Percentiles rank a stretch among this genome's conserved stretches.
Evolutionary conservation across 2,329 filamentous ascomycete species (phyloP).

Genomic region (Aspergillus sp.): DNA sequence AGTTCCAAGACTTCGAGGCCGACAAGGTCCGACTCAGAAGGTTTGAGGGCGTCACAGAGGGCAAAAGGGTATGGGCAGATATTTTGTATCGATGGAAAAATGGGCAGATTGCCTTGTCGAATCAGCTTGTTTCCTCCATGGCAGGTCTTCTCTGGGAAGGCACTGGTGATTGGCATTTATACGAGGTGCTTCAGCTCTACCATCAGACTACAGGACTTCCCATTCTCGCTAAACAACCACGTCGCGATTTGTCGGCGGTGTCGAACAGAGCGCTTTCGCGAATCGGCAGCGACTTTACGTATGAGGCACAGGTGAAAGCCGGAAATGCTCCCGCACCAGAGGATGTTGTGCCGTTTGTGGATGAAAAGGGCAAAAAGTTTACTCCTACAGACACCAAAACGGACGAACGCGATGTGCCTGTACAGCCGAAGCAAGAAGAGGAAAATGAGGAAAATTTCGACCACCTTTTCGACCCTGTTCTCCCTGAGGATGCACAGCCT

Average conservation of each 20-base stretch:
- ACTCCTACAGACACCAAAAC: neutral
- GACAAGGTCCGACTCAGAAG: conserved; percentile 29
- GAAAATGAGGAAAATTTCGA: conserved; percentile 29
- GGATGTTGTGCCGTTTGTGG: conserved; percentile 34
- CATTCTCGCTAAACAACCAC: conserved; percentile 29
- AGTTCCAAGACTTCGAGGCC: conserved; percentile 30
- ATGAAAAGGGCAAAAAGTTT: conserved; percentile 22
- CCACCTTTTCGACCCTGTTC: conserved; percentile 37
- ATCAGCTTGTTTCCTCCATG: conserved; percentile 78
- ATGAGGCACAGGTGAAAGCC: neutral
- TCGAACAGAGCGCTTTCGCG: neutral
- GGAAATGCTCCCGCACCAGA: neutral
- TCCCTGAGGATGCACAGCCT: conserved; percentile 8
- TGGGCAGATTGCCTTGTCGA: conserved; percentile 71
- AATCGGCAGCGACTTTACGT: neutral
- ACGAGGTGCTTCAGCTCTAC: conserved; percentile 72
- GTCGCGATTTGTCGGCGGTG: neutral
- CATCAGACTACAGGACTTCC: conserved; percentile 79
- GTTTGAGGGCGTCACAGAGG: conserved; percentile 59
- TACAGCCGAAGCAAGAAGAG: conserved; percentile 17
- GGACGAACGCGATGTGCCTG: no score
- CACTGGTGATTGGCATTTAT: conserved; percentile 59
- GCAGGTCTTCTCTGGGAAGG: conserved; percentile 72
- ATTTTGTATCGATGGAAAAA: conserved; percentile 72
- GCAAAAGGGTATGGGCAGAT: conserved; percentile 76